phyloP scores from a whole-genome alignment of 2,329 filamentous ascomycete species.

The Calonectria honghensis region DNA sequence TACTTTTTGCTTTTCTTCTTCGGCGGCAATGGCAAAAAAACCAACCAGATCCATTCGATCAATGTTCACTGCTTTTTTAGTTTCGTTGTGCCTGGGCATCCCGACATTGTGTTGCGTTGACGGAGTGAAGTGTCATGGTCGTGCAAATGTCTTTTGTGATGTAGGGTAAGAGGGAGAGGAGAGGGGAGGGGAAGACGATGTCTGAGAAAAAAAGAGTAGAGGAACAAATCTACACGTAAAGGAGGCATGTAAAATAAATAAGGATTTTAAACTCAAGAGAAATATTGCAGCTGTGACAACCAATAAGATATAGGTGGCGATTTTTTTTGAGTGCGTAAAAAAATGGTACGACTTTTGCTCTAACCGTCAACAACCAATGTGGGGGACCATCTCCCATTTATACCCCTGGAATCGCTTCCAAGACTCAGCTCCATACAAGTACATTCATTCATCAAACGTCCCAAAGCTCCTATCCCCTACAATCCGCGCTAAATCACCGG shows the following conservation, averaged over 20 bases:
- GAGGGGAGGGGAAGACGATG: no score
- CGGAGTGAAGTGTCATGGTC: no score
- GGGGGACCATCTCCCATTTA: constrained; percentile 10
- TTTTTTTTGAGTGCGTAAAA: neutral
- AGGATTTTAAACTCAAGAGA: neutral
- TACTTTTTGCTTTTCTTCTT: neutral
- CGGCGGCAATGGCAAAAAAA: no score
- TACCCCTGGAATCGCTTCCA: neutral
- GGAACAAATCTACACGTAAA: neutral
- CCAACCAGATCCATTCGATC: no score
- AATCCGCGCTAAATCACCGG: constrained; percentile 55
- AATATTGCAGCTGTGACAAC: neutral
- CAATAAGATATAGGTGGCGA: neutral
- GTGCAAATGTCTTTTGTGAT: no score
- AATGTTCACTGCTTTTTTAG: no score
- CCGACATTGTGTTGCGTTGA: no score
- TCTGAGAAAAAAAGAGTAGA: no score
- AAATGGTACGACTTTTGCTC: neutral
- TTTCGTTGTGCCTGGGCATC: no score
- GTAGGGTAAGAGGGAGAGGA: no score
- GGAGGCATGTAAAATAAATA: neutral
- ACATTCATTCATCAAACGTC: neutral
- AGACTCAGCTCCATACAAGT: constrained; percentile 11
- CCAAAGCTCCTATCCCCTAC: neutral
- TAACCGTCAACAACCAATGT: neutral